These are phyloP conservation scores for Darksidea phi DNA, from an alignment of 495 filamentous ascomycete genomes.

Conservation along the genomic window DNA sequence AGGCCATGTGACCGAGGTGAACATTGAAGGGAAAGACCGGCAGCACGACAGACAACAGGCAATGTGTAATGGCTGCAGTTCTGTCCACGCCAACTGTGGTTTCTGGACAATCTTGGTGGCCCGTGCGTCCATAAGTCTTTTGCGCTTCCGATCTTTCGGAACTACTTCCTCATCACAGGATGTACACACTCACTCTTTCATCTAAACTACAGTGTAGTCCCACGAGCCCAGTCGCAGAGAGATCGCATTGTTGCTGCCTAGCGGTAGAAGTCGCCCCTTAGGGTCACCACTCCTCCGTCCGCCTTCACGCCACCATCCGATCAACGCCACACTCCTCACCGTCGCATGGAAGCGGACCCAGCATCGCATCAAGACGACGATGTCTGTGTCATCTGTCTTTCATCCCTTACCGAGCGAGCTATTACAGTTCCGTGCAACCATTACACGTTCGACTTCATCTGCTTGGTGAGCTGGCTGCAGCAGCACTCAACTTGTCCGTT, in stretches of 20 bases:
- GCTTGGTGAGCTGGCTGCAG: slow-evolving; percentile 79
- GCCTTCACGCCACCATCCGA: neutral
- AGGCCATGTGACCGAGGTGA: neutral
- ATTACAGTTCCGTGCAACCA: slow-evolving; percentile 74
- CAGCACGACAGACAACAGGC: neutral
- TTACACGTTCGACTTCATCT: slow-evolving; percentile 78
- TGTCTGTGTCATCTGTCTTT: slow-evolving; percentile 70
- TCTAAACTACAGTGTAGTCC: no score
- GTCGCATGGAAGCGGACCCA: slow-evolving; percentile 23
- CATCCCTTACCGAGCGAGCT: slow-evolving; percentile 68
- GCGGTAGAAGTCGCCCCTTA: no score
- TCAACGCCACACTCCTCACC: neutral
- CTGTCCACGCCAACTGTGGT: no score
- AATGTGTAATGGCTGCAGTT: no score
- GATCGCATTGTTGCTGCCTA: neutral
- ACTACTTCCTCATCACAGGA: no score
- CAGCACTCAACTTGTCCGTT: slow-evolving; percentile 72
- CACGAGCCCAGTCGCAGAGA: no score
- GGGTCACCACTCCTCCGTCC: neutral
- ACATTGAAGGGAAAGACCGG: neutral
- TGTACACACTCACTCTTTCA: no score
- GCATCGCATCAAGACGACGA: slow-evolving; percentile 22
- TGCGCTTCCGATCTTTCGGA: no score
- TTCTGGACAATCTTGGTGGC: no score
- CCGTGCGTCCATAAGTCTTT: no score